Base-by-base conservation (phyloP, 2,329 filamentous ascomycete species). In the Dendrostoma leiphaemia region DNA sequence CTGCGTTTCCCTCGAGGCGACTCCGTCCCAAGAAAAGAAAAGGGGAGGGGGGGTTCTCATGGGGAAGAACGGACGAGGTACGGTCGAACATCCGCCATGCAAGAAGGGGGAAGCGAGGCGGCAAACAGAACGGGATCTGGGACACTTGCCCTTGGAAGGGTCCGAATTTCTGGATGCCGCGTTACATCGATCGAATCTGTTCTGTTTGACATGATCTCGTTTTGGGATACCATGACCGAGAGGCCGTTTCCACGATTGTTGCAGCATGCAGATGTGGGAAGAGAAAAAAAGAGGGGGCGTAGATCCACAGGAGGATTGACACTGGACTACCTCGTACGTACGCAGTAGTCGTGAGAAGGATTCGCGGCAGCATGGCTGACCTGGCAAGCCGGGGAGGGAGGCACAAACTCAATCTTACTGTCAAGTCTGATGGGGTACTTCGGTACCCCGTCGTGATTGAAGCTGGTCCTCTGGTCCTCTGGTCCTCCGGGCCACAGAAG, bases 51-150 rank as follows among this genome's bases (percentile, higher is more conserved):
- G 21, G 49, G 7, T 28, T 28, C 37, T 43, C 46, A 29, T 19
- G 15, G 26, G 29, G 34, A 24, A 23, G 50, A 41, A 48, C 55
- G 55, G 55, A 43, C 55, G 48, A 50, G 47, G 46, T 48, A 37
- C 48, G 24, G 48, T 48, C 38, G 44, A 51, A 51, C 52, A 58
- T 58, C 52, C 55, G 52, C 41, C 48, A 31, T 21, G 37, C 34
- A 44, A 28, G 24, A 44, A 41, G 47, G 51, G 50, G 43, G 35
- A 51, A 49, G 44, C 44, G 40, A 51, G 54, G 54, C 57, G 54
- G 54, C 52, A 59, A 59, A 59, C 57, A 58, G 53, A 51, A 59
- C 57, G 45, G n/a, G 41, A 47, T 34, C 48, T 50, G 56, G 53
- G 50, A 59, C 57, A 56, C 46, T 48, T 44, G 55, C 34, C 51